Conservation (phyloP, 1,284 basidiomycete species). For the Testicularia cyperi region DNA sequence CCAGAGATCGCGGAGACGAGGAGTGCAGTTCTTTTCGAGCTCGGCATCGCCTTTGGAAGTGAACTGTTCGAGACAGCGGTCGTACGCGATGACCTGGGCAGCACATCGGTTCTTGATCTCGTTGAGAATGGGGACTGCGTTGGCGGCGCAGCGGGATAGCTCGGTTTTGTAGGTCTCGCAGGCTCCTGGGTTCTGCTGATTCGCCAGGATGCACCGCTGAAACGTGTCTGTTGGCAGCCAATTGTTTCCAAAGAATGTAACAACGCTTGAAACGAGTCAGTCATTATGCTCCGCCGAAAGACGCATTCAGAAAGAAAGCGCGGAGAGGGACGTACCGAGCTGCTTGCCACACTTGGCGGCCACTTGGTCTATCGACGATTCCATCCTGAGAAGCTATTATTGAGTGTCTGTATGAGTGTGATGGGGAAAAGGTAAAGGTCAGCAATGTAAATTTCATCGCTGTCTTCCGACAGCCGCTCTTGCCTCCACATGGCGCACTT, state of each 20-base stretch:
- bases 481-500: too few relatives aligned
- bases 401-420: too few relatives aligned
- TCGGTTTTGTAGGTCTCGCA: conserved; percentile 43
- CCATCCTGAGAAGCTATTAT: too few relatives aligned
- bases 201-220: conserved; percentile 54
- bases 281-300: too few relatives aligned
- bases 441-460: too few relatives aligned
- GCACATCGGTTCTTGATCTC: conserved; percentile 51
- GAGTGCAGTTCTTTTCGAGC: conserved; percentile 48
- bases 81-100: conserved; percentile 47
- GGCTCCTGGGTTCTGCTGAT: conserved; percentile 33
- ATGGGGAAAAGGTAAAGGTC: too few relatives aligned
- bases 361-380: conserved; percentile 42
- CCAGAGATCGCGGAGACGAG: conserved; percentile 41
- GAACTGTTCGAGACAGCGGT: conserved; percentile 42
- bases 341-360: conserved; percentile 43
- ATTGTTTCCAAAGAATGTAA: too few relatives aligned
- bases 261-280: too few relatives aligned
- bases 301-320: background rate
- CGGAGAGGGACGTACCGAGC: conserved; percentile 16
- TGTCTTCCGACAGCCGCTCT: too few relatives aligned
- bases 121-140: conserved; percentile 49
- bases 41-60: conserved; percentile 38
- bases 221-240: conserved; percentile 32
- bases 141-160: conserved; percentile 49